Conservation (phyloP, 2,329 filamentous ascomycete species). For the Pseudogymnoascus sp. region DNA sequence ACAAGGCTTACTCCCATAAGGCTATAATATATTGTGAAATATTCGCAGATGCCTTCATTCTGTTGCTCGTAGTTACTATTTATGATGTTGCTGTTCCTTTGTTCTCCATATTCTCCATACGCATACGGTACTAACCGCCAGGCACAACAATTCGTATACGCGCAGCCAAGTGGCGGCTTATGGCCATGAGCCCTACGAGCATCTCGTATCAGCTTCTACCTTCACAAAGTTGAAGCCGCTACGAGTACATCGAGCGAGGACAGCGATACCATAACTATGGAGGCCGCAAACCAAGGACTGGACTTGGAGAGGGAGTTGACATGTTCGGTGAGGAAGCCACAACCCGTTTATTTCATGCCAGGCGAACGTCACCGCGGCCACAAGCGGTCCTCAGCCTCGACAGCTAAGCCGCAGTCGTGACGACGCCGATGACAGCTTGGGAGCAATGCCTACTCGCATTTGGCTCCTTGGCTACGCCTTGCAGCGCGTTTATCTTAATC, state of each 20-base stretch:
- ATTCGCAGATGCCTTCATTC: neutral
- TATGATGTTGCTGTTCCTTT: neutral
- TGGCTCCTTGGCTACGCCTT: neutral
- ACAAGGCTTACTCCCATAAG: neutral
- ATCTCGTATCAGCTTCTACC: neutral
- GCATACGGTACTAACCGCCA: slow-evolving; percentile 1
- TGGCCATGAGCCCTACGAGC: neutral
- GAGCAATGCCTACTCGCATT: neutral
- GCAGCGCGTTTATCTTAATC: slow-evolving; percentile 11
- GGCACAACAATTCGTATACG: slow-evolving; percentile 5
- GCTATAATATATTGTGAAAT: neutral
- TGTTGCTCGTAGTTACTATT: neutral
- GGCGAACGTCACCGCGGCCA: neutral
- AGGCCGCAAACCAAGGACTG: slow-evolving; percentile 43
- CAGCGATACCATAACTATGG: slow-evolving; percentile 35
- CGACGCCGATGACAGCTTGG: neutral
- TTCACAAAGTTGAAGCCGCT: neutral
- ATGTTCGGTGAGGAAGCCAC: slow-evolving; percentile 67
- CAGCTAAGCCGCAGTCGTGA: slow-evolving; percentile 5
- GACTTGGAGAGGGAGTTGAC: slow-evolving; percentile 91
- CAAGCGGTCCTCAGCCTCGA: slow-evolving; percentile 8
- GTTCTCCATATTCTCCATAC: slow-evolving; percentile 1
- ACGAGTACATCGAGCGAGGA: neutral
- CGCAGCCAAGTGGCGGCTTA: neutral
- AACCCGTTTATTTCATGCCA: slow-evolving; percentile 12